Evolutionary conservation across 2,329 filamentous ascomycete genomes (phyloP), one percentile per base, ranked within the genome.

Genomic region (Fusarium tuaranense): DNA sequence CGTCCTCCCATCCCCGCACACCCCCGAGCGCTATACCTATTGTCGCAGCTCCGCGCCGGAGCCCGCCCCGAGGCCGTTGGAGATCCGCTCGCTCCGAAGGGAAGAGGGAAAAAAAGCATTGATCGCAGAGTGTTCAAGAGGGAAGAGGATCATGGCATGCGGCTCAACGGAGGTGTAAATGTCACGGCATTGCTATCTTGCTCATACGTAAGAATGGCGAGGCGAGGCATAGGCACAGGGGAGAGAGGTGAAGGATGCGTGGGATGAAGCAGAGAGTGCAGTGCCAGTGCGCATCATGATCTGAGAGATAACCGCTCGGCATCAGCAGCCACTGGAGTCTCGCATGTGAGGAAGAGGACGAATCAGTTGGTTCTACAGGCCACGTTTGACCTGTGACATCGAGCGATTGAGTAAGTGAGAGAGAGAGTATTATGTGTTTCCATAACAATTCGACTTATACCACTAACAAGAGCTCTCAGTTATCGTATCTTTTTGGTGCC

Each of bases 11-110:
- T 61, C 53, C 51, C 41, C 59, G 20, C 58, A 57, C 71, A 41
- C 61, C 8, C 12, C 58, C 71, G 72, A 72, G 4, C 72, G 65
- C 71, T 74, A 74, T 62, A 32, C 72, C 59, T 14, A 18, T 70
- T 39, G 13, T 5, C 34, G 72, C 59, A 75, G 25, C 25, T 74
- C 72, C 72, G 72, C 67, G n/a, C 63, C 68, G 67, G 60, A 18
- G 34, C 55, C 36, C 25, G 44, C 62, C 3, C 48, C 57, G 63
- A 27, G 18, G 32, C 55, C 55, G 55, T 39, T 34, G 39, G 18
- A 39, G 58, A n/a, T 27, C 39, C 41, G 27, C 25, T 30, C 46
- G 46, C 46, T n/a, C 46, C 46, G 46, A 51, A 51, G 46, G 46
- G 46, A 51, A 30, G 34, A 36, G 25, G 6, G n/a, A 44, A 57